Conservation (phyloP, 495 filamentous ascomycete species). For the Talaromyces wortmannii region DNA sequence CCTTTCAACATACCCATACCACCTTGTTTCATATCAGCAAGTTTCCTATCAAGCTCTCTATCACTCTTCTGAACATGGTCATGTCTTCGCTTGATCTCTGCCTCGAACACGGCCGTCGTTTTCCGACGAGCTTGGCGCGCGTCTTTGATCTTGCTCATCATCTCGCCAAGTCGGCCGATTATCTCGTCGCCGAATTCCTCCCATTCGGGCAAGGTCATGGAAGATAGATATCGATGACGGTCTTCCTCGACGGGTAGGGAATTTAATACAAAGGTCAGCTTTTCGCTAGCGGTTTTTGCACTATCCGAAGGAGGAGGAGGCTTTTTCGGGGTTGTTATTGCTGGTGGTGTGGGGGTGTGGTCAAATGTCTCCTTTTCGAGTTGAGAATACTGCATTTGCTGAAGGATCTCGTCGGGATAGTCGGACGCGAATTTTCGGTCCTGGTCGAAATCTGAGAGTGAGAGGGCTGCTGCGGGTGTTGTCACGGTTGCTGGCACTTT, state of each 20-base stretch:
- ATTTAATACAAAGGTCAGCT: neutral
- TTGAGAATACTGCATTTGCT: constrained; percentile 33
- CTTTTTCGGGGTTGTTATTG: neutral
- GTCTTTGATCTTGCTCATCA: constrained; percentile 57
- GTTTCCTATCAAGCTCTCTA: constrained; percentile 28
- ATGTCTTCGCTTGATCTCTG: constrained; percentile 51
- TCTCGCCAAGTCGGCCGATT: constrained; percentile 55
- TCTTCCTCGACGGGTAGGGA: constrained; percentile 14
- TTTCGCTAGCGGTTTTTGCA: constrained; percentile 5
- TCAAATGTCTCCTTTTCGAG: constrained; percentile 41
- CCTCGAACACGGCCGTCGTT: constrained; percentile 60
- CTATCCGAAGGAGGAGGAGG: constrained; percentile 9
- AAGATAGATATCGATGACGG: constrained; percentile 56
- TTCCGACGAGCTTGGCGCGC: constrained; percentile 59
- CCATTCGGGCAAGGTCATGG: constrained; percentile 65
- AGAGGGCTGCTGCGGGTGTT: neutral
- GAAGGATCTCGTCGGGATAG: constrained; percentile 33
- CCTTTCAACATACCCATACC: constrained; percentile 35
- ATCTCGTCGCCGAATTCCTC: constrained; percentile 80
- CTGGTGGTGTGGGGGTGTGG: constrained; percentile 13
- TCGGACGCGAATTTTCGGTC: constrained; percentile 22
- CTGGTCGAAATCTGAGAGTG: neutral
- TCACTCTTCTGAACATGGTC: constrained; percentile 28
- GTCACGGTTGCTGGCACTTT: neutral
- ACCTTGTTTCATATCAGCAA: constrained; percentile 36